These are phyloP conservation scores for Fusarium vanettenii DNA, from an alignment of 2,329 filamentous ascomycete species.

Conservation along the genomic window DNA sequence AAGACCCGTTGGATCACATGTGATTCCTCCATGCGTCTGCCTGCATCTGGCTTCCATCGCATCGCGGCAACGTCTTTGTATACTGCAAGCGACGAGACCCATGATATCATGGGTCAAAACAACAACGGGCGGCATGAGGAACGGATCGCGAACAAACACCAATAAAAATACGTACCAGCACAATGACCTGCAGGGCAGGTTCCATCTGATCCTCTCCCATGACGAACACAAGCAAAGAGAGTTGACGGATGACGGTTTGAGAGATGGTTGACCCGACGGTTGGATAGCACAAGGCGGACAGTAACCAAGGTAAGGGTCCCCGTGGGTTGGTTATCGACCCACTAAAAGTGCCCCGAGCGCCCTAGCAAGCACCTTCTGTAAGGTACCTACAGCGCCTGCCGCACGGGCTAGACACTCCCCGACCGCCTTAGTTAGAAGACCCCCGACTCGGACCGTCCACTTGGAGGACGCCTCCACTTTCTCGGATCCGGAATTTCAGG, in stretches of 20 bases:
- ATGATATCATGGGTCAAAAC: conserved; percentile 9
- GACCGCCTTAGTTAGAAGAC: conserved; percentile 15
- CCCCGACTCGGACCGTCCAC: conserved; percentile 27
- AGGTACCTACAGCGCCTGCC: conserved; percentile 12
- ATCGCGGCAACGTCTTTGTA: background rate
- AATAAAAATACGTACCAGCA: conserved; percentile 69
- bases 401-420: background rate
- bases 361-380: conserved; percentile 16
- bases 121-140: background rate
- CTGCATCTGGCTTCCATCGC: background rate
- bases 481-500: conserved; percentile 22
- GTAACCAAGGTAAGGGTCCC: background rate
- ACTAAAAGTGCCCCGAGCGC: conserved; percentile 20
- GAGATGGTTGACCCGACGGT: background rate
- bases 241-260: conserved; percentile 19
- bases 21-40: background rate
- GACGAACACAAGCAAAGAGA: conserved; percentile 7
- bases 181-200: conserved; percentile 77
- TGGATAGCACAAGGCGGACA: background rate
- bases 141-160: conserved; percentile 9
- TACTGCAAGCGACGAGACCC: conserved; percentile 4
- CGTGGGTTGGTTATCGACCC: conserved; percentile 17
- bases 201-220: conserved; percentile 44
- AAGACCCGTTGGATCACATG: background rate
- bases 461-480: background rate